Evolutionary conservation across 306 rosid genomes (phyloP).

Genomic region (Dryas drummondii): DNA sequence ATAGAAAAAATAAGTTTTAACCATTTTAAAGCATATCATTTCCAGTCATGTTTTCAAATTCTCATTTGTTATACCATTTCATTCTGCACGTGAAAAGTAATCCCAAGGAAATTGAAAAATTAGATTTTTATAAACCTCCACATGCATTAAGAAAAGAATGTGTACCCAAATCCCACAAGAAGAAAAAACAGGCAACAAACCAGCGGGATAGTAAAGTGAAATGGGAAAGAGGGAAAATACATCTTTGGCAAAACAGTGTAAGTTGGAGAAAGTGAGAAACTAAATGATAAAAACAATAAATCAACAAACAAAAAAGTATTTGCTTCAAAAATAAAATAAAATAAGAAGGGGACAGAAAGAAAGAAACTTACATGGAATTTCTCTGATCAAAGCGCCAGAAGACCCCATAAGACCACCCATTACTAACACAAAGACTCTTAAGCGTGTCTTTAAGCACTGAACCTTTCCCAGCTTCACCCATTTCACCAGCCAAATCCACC

Average conservation of each 20-base stretch:
- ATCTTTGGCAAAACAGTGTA: neutral
- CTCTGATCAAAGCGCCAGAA: slow-evolving; percentile 67
- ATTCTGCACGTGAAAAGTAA: neutral
- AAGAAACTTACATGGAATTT: slow-evolving; percentile 59
- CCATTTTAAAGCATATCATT: slow-evolving; percentile 2
- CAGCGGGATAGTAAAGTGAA: neutral
- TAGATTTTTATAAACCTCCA: slow-evolving; percentile 2
- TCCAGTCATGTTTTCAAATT: neutral
- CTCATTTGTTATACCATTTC: neutral
- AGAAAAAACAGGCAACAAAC: neutral
- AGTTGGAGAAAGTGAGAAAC: slow-evolving; percentile 2
- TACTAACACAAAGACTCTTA: slow-evolving; percentile 48
- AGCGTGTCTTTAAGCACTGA: slow-evolving; percentile 50
- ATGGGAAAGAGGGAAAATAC: neutral
- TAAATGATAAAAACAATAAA: neutral
- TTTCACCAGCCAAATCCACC: slow-evolving; percentile 21
- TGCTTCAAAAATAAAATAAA: neutral
- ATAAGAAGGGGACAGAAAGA: neutral
- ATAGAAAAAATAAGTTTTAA: neutral
- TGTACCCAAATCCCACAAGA: slow-evolving; percentile 1
- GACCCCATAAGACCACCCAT: slow-evolving; percentile 78
- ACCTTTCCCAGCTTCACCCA: slow-evolving; percentile 39
- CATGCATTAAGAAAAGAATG: neutral
- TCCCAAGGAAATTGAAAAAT: neutral
- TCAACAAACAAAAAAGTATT: neutral